phyloP scores from a whole-genome alignment of 139 green algal genomes.

The Volvox africanus region DNA sequence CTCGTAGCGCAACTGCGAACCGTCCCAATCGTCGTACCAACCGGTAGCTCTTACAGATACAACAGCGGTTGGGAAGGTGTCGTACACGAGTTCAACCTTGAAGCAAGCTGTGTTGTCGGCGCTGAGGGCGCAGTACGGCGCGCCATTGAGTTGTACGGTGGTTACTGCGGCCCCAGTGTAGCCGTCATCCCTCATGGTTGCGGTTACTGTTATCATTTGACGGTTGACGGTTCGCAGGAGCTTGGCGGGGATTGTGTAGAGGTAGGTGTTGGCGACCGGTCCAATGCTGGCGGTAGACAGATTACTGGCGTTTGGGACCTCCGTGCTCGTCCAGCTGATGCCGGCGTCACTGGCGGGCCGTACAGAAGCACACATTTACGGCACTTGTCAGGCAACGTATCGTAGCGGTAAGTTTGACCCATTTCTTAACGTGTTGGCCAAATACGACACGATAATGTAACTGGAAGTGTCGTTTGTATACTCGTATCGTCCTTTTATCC shows the following conservation, averaged over 20 bases:
- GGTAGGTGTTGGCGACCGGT: neutral
- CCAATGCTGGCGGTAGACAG: neutral
- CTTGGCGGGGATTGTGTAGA: constrained; percentile 18
- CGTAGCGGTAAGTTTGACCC: too few species aligned
- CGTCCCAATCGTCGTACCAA: constrained; percentile 1
- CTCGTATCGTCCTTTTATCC: too few species aligned
- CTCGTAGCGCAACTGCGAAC: constrained; percentile 21
- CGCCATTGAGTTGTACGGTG: constrained; percentile 25
- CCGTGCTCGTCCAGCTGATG: neutral
- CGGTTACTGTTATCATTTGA: neutral
- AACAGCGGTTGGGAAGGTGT: constrained; percentile 18
- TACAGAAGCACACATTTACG: too few species aligned
- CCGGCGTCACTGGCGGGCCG: neutral
- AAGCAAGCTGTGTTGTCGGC: neutral
- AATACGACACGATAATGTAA: too few species aligned
- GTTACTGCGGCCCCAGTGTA: neutral
- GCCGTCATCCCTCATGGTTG: neutral
- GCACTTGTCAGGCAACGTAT: too few species aligned
- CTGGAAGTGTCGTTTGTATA: too few species aligned
- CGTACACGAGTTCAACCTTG: neutral
- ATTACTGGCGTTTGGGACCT: neutral
- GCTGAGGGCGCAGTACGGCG: constrained; percentile 5
- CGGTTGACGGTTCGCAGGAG: neutral
- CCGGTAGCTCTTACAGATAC: neutral
- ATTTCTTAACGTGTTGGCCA: too few species aligned